Evolutionary conservation across 352 stramenopile genomes (phyloP).

Genomic region (Globisporangium parvum): DNA sequence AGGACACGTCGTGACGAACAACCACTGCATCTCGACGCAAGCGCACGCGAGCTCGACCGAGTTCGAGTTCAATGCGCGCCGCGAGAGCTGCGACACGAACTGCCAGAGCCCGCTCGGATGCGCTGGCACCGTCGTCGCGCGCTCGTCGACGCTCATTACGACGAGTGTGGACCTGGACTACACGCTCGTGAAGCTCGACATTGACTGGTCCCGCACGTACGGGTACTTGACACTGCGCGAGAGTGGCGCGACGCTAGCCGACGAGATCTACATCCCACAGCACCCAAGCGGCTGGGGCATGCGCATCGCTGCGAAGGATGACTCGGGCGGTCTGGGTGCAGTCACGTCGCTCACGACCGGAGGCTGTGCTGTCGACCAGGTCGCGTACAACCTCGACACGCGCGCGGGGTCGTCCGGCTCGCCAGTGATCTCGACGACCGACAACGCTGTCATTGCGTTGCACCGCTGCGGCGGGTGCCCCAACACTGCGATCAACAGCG

Average conservation of each 20-base stretch:
- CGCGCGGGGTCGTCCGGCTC: constrained; percentile 66
- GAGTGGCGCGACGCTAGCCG: constrained; percentile 32
- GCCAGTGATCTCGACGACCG: constrained; percentile 42
- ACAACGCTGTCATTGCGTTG: constrained; percentile 62
- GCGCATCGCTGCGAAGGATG: constrained; percentile 55
- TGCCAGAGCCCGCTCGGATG: constrained; percentile 34
- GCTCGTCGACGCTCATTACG: constrained; percentile 32
- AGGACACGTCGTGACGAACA: constrained; percentile 72
- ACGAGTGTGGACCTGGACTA: constrained; percentile 43
- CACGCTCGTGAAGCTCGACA: constrained; percentile 55
- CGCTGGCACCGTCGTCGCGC: constrained; percentile 22
- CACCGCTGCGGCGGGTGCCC: constrained; percentile 75
- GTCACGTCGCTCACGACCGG: constrained; percentile 35
- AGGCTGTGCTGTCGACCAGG: constrained; percentile 44
- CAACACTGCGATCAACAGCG: constrained; percentile 66
- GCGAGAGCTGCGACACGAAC: constrained; percentile 22
- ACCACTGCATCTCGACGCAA: constrained; percentile 64
- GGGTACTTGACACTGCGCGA: constrained; percentile 53
- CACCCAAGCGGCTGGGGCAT: constrained; percentile 63
- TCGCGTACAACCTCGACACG: constrained; percentile 69
- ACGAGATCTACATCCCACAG: constrained; percentile 58
- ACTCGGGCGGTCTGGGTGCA: constrained; percentile 21
- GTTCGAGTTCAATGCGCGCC: constrained; percentile 62
- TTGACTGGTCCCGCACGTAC: constrained; percentile 38
- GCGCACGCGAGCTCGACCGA: constrained; percentile 48